These are phyloP conservation scores for Pyrenochaeta sp. DNA, from an alignment of 2,329 filamentous ascomycete species.

Conservation along the genomic window DNA sequence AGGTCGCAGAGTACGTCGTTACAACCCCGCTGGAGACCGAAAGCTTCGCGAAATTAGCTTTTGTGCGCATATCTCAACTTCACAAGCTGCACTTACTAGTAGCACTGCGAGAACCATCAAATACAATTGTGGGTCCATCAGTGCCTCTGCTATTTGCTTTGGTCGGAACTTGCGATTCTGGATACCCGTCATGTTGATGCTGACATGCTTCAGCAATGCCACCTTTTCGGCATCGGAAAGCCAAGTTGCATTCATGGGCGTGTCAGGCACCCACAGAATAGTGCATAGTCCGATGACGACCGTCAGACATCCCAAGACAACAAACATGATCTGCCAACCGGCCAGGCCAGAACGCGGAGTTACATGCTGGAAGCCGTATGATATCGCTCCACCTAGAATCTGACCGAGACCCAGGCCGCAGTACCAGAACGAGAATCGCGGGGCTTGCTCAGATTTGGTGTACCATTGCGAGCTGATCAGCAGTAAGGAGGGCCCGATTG, in stretches of 20 bases:
- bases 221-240: constrained; percentile 46
- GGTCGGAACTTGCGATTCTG: constrained; percentile 70
- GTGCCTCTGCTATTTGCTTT: constrained; percentile 66
- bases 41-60: constrained; percentile 3
- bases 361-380: constrained; percentile 32
- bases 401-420: constrained; percentile 55
- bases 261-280: constrained; percentile 49
- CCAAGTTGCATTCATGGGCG: constrained; percentile 50
- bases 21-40: constrained; percentile 24
- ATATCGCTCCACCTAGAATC: constrained; percentile 22
- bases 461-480: constrained; percentile 64
- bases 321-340: constrained; percentile 30
- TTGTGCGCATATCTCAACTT: background rate
- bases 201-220: constrained; percentile 69
- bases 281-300: constrained; percentile 27
- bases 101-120: constrained; percentile 26
- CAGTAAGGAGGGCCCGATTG: constrained; percentile 60
- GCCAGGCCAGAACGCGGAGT: constrained; percentile 4
- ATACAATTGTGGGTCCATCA: constrained; percentile 64
- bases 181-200: constrained; percentile 76
- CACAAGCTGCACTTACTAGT: constrained; percentile 3
- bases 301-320: constrained; percentile 22
- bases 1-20: constrained; percentile 27
- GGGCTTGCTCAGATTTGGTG: constrained; percentile 63
- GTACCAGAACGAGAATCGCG: constrained; percentile 69